These are phyloP conservation scores for Chlorella sp. DNA, from an alignment of 139 green algal genomes.

Conservation along the genomic window DNA sequence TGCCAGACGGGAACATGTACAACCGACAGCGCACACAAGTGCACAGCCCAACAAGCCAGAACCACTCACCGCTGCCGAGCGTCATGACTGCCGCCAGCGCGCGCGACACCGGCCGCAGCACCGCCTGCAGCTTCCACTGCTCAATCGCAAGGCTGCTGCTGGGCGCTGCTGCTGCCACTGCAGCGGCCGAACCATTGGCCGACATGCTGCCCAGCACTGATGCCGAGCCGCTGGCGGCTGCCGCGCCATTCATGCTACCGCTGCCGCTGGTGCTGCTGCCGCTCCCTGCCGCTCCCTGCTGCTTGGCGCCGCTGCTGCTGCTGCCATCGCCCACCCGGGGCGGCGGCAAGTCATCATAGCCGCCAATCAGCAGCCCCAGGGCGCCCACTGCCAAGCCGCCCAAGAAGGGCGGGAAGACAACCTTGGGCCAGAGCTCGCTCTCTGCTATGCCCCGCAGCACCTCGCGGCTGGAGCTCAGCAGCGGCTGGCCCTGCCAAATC, in stretches of 20 bases:
- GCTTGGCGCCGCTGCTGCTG: neutral
- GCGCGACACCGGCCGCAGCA: slow-evolving; percentile 8
- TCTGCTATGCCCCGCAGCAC: slow-evolving; percentile 25
- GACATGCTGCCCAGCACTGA: neutral
- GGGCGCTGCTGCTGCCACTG: neutral
- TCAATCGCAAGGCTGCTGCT: neutral
- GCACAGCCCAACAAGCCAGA: neutral
- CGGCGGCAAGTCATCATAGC: neutral
- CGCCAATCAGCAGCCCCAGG: slow-evolving; percentile 23
- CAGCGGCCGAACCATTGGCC: neutral
- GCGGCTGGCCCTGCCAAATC: slow-evolving; percentile 39
- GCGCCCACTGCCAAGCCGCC: slow-evolving; percentile 37
- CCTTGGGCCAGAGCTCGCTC: slow-evolving; percentile 28
- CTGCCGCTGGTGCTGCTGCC: neutral
- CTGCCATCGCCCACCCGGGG: neutral
- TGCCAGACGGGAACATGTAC: too few relatives aligned
- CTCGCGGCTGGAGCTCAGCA: slow-evolving; percentile 21
- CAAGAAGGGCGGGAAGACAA: slow-evolving; percentile 47
- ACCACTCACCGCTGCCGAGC: slow-evolving; percentile 14
- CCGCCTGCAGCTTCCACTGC: neutral
- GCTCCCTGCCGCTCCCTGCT: neutral
- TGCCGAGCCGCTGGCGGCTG: neutral
- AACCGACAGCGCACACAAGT: too few relatives aligned
- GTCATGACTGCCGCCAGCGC: slow-evolving; percentile 27
- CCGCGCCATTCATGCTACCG: neutral